These are phyloP conservation scores for Tylopilus sp. DNA, from an alignment of 768 basidiomycete species.

Conservation along the genomic window DNA sequence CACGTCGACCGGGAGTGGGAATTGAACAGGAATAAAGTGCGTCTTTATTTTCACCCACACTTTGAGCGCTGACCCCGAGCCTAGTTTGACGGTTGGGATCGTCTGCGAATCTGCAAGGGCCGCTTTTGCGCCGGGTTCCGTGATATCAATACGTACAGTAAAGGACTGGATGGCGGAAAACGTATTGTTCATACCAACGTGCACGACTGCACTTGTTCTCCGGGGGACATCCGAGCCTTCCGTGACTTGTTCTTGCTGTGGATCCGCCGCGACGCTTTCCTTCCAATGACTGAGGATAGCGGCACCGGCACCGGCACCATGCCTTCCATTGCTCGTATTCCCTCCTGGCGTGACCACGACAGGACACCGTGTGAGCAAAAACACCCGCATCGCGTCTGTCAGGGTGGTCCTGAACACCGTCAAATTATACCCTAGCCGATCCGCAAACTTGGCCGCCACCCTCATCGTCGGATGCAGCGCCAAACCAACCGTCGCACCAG, in stretches of 20 bases:
- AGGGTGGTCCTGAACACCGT: conserved; percentile 16
- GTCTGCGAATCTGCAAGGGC: conserved; percentile 7
- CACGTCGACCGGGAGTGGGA: conserved; percentile 45
- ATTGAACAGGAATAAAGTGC: conserved; percentile 27
- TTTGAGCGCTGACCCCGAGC: background rate
- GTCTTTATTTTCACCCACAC: conserved; percentile 13
- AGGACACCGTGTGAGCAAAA: conserved; percentile 18
- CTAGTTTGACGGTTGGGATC: conserved; percentile 4
- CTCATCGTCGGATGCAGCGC: conserved; percentile 9
- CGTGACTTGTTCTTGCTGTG: background rate
- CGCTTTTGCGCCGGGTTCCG: conserved; percentile 13
- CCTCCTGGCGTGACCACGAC: background rate
- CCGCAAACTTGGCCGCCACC: conserved; percentile 6
- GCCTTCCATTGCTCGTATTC: background rate
- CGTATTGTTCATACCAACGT: conserved; percentile 15
- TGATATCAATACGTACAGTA: conserved; percentile 18
- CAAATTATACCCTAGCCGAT: conserved; percentile 11
- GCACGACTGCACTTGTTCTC: background rate
- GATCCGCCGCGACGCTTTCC: background rate
- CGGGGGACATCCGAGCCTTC: background rate
- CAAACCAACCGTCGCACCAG: conserved; percentile 13
- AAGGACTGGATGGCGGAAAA: conserved; percentile 7
- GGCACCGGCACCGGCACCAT: background rate
- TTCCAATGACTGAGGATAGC: conserved; percentile 2
- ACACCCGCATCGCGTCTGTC: conserved; percentile 12